phyloP scores from a whole-genome alignment of 129 eudicot genomes.

The Artemisia tridentata region DNA sequence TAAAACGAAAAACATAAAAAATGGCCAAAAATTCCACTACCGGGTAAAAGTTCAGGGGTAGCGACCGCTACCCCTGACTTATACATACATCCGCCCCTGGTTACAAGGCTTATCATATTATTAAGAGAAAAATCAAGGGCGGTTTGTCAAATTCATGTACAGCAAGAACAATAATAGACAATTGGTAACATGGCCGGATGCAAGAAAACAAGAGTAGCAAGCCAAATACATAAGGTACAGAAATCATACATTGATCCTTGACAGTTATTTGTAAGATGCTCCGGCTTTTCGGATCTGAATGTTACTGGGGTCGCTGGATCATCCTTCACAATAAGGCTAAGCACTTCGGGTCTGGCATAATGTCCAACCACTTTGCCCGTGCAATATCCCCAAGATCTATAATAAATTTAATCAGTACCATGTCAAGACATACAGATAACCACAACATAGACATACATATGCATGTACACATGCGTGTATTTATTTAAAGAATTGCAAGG shows the following conservation, averaged over 20 bases:
- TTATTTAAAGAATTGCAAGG: too few relatives aligned
- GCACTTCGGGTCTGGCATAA: conserved; percentile 85
- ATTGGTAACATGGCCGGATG: conserved; percentile 1
- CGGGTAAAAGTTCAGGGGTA: too few relatives aligned
- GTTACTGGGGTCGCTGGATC: conserved; percentile 62
- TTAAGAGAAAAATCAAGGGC: neutral
- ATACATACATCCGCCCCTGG: too few relatives aligned
- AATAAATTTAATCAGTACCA: conserved; percentile 12
- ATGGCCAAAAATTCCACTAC: too few relatives aligned
- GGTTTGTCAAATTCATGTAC: conserved; percentile 8
- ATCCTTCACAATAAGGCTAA: conserved; percentile 71
- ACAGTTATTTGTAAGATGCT: conserved; percentile 37
- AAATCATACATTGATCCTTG: neutral
- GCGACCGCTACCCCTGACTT: too few relatives aligned
- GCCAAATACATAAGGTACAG: neutral
- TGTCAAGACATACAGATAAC: neutral
- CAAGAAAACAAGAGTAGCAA: neutral
- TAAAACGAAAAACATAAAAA: too few relatives aligned
- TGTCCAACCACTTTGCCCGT: conserved; percentile 91
- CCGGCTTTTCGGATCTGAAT: conserved; percentile 62
- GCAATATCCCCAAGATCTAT: conserved; percentile 86
- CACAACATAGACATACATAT: neutral
- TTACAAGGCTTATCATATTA: neutral
- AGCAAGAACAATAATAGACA: neutral
- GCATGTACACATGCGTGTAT: too few relatives aligned